Conservation (phyloP, 192 early-diverging fungal species). For the Podila clonocystis region DNA sequence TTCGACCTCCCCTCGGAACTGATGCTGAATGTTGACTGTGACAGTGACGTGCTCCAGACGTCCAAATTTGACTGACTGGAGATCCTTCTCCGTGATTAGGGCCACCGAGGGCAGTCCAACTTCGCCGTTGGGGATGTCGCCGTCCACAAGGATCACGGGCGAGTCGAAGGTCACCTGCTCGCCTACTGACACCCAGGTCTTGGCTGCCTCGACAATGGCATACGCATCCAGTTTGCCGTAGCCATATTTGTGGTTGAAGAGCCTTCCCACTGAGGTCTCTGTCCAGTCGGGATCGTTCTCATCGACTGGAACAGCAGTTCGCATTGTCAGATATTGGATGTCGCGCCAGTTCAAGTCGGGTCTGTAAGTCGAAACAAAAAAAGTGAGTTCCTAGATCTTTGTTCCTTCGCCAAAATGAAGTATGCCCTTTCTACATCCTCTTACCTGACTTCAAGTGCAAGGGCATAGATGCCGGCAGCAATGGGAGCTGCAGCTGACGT, state of each 20-base stretch:
- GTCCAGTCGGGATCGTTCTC: slow-evolving; percentile 77
- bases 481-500: slow-evolving; percentile 95
- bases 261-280: slow-evolving; percentile 68
- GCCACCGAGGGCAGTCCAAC: slow-evolving; percentile 50
- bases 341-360: slow-evolving; percentile 94
- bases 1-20: slow-evolving; percentile 81
- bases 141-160: slow-evolving; percentile 52
- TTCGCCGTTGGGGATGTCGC: slow-evolving; percentile 62
- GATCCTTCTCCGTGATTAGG: slow-evolving; percentile 60
- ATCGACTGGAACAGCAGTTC: slow-evolving; percentile 77
- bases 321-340: slow-evolving; percentile 83
- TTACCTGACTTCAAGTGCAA: slow-evolving; percentile 68
- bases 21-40: slow-evolving; percentile 80
- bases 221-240: slow-evolving; percentile 90
- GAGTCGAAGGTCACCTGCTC: slow-evolving; percentile 66
- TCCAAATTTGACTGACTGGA: slow-evolving; percentile 65
- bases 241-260: slow-evolving; percentile 91
- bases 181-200: slow-evolving; percentile 67
- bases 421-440: not conserved
- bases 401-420: no score
- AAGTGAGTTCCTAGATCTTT: not conserved
- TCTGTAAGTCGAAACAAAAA: slow-evolving; percentile 45
- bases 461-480: slow-evolving; percentile 87
- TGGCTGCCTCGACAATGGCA: slow-evolving; percentile 79
- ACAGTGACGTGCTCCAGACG: slow-evolving; percentile 88